Evolutionary conservation across 192 early-diverging fungal species (phyloP).

Genomic region (Mortierella claussenii): DNA sequence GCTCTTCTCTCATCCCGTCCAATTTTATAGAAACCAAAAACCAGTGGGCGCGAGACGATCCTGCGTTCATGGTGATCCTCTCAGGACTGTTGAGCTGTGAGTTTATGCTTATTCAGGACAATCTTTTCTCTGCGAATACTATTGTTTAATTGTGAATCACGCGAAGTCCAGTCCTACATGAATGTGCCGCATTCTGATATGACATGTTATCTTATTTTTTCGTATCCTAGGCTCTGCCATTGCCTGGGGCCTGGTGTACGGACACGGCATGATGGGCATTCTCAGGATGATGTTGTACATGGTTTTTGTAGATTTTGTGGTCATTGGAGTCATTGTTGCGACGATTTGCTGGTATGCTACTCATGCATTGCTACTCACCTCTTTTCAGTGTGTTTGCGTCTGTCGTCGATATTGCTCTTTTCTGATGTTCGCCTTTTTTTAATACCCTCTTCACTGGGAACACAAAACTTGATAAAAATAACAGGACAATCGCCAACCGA

Average conservation of each 20-base stretch:
- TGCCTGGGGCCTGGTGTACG: constrained; percentile 85
- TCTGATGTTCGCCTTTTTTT: too few relatives aligned
- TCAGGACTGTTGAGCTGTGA: constrained; percentile 72
- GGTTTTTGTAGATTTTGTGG: constrained; percentile 84
- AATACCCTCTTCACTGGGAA: too few relatives aligned
- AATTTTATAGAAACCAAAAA: constrained; percentile 89
- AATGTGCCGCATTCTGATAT: neutral
- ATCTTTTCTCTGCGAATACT: too few relatives aligned
- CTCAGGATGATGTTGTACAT: constrained; percentile 82
- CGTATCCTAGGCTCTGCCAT: constrained; percentile 72
- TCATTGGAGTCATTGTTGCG: constrained; percentile 76
- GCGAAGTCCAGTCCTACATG: too few relatives aligned
- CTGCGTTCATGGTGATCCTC: constrained; percentile 89
- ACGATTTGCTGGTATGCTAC: constrained; percentile 75
- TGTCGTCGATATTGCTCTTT: too few relatives aligned
- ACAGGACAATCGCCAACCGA: constrained; percentile 75
- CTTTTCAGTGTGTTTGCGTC: too few relatives aligned
- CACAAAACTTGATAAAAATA: too few relatives aligned
- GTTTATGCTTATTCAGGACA: too few relatives aligned
- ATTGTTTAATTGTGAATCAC: too few relatives aligned
- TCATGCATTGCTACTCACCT: neutral
- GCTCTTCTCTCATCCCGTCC: neutral
- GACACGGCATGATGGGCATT: constrained; percentile 71
- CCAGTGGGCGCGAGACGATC: constrained; percentile 98
- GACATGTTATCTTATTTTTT: constrained; percentile 1